These are phyloP conservation scores for Lasiodiplodia sp. DNA, from an alignment of 2,329 filamentous ascomycete genomes.

Conservation along the genomic window DNA sequence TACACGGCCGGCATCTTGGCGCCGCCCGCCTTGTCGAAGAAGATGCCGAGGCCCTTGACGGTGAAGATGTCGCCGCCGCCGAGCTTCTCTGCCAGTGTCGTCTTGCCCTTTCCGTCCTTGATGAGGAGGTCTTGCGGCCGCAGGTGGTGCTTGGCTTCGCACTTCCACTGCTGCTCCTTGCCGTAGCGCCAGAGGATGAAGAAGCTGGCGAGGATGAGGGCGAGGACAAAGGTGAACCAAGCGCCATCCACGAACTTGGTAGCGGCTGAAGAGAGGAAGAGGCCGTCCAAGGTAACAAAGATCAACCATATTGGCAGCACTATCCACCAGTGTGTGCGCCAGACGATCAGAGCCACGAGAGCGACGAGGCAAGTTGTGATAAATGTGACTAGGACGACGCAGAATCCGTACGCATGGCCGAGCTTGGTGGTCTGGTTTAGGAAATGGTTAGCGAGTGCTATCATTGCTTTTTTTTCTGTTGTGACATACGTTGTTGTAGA, in stretches of 20 bases:
- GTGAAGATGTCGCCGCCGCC: conserved; percentile 51
- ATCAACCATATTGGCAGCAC: conserved; percentile 68
- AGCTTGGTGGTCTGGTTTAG: conserved; percentile 31
- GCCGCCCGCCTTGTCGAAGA: conserved; percentile 80
- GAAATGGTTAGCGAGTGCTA: neutral
- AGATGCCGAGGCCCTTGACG: conserved; percentile 68
- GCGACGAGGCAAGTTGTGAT: conserved; percentile 78
- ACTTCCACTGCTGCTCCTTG: conserved; percentile 79
- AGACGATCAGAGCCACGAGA: conserved; percentile 74
- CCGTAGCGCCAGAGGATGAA: conserved; percentile 81
- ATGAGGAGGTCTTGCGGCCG: conserved; percentile 54
- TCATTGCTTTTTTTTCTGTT: neutral
- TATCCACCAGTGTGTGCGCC: conserved; percentile 67
- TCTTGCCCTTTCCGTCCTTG: conserved; percentile 44
- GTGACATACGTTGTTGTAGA: conserved; percentile 70
- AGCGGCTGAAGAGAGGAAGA: conserved; percentile 73
- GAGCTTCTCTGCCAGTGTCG: conserved; percentile 49
- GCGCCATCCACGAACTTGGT: conserved; percentile 77
- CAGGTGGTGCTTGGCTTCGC: conserved; percentile 69
- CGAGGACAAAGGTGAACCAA: conserved; percentile 77
- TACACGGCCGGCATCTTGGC: conserved; percentile 71
- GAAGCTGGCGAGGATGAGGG: conserved; percentile 66
- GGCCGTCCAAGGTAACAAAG: conserved; percentile 72
- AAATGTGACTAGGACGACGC: conserved; percentile 81
- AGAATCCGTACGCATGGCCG: conserved; percentile 59